A percentile compares a stretch with the other conserved stretches of the same genome.
Evolutionary conservation across 225 moss, liverwort and hornwort species (phyloP).

Genomic region (Asterella californica): DNA sequence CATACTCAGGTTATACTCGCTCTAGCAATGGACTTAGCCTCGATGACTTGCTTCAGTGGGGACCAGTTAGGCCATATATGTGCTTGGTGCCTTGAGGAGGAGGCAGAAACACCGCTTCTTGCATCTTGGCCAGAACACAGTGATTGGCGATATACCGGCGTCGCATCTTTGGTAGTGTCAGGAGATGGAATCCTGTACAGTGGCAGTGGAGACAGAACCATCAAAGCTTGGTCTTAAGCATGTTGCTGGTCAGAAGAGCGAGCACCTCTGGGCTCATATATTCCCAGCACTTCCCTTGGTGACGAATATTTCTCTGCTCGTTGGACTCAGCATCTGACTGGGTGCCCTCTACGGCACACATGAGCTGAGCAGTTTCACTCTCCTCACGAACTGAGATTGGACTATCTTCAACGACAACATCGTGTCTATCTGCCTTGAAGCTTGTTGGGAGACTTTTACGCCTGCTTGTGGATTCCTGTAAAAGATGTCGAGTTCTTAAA

Average conservation of each 20-base stretch:
- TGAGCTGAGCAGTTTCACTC: not conserved
- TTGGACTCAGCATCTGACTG: not conserved
- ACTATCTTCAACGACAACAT: not conserved
- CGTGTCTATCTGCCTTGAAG: conserved; percentile 6
- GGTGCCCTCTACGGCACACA: not conserved
- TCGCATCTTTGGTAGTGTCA: conserved; percentile 65
- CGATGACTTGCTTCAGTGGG: conserved; percentile 69
- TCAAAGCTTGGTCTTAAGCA: conserved; percentile 76
- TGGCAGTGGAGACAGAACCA: conserved; percentile 88
- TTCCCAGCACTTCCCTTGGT: conserved; percentile 31
- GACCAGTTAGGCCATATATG: conserved; percentile 61
- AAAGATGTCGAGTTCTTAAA: conserved; percentile 25
- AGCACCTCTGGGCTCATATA: conserved; percentile 65
- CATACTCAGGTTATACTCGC: conserved; percentile 72
- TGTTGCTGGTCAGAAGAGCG: conserved; percentile 21
- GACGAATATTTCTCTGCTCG: not conserved
- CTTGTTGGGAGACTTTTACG: not conserved
- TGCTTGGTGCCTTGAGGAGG: conserved; percentile 57
- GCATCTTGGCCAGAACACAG: conserved; percentile 79
- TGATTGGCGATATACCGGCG: conserved; percentile 90
- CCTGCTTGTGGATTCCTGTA: conserved; percentile 8
- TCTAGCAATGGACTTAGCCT: conserved; percentile 58
- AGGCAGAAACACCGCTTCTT: conserved; percentile 33
- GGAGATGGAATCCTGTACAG: conserved; percentile 74
- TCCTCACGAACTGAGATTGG: not conserved